A percentile compares a stretch with the other conserved stretches of the same genome.
Conservation (phyloP, 495 filamentous ascomycete genomes). For the Podospora anserina region DNA sequence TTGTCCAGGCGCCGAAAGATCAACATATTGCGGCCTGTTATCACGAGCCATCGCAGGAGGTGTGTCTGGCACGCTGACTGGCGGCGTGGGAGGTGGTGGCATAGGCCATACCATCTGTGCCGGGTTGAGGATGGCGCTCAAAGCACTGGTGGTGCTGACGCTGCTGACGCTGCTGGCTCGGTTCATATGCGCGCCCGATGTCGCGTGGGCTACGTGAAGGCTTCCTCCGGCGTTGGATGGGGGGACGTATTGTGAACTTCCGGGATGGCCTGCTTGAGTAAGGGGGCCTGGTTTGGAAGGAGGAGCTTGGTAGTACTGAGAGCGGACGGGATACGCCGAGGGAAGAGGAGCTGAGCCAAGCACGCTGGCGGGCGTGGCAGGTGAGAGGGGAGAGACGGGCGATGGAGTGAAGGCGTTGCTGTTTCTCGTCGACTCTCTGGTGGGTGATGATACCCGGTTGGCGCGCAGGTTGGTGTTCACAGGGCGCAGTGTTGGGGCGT, state of each 20-base stretch:
- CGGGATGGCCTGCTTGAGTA: background rate
- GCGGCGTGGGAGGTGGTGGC: conserved; percentile 17
- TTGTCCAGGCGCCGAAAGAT: conserved; percentile 15
- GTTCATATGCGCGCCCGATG: conserved; percentile 9
- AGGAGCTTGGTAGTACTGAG: background rate
- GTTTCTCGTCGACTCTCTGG: conserved; percentile 8
- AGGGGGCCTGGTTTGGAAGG: background rate
- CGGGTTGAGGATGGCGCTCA: conserved; percentile 18
- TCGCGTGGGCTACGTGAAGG: conserved; percentile 5
- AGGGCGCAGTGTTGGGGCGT: background rate
- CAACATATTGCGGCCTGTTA: conserved; percentile 7
- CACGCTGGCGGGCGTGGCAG: background rate
- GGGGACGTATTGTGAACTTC: conserved; percentile 4
- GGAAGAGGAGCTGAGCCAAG: background rate
- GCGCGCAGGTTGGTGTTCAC: background rate
- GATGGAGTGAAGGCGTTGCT: conserved; percentile 14
- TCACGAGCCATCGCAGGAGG: background rate
- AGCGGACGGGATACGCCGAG: background rate
- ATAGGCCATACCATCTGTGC: conserved; percentile 23
- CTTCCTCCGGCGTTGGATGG: conserved; percentile 1
- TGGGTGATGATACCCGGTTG: conserved; percentile 12
- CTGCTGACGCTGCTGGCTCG: conserved; percentile 14
- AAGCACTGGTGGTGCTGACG: conserved; percentile 13
- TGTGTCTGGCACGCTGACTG: conserved; percentile 7
- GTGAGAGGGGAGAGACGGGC: conserved; percentile 18